Conservation (phyloP, 257 asterid species). For the Buddleja alternifolia region DNA sequence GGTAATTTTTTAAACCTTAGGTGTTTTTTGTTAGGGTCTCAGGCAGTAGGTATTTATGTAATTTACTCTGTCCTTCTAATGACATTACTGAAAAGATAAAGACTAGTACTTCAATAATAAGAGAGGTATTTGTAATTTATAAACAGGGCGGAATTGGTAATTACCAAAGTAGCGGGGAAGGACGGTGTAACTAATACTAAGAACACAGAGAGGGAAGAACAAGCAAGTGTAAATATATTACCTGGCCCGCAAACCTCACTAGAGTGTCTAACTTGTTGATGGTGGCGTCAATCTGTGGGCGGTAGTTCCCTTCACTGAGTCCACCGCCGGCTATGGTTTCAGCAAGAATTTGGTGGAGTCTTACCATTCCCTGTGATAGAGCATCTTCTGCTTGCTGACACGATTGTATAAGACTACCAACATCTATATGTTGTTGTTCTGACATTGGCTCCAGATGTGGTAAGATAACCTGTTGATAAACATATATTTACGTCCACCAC, state of each 20-base stretch:
- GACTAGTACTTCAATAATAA: too few species aligned
- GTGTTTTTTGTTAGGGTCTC: too few species aligned
- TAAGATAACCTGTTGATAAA: slow-evolving; percentile 56
- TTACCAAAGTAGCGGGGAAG: too few species aligned
- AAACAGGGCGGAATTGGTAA: too few species aligned
- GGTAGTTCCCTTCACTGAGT: slow-evolving; percentile 62
- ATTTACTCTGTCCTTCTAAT: too few species aligned
- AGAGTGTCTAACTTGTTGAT: slow-evolving; percentile 70
- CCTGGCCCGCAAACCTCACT: slow-evolving; percentile 82
- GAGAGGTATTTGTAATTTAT: too few species aligned
- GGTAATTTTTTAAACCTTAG: too few species aligned
- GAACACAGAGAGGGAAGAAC: not conserved
- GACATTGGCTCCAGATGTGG: slow-evolving; percentile 70
- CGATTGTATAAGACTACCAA: slow-evolving; percentile 58
- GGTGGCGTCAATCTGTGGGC: slow-evolving; percentile 64
- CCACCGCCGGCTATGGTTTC: slow-evolving; percentile 59
- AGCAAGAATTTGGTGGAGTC: slow-evolving; percentile 60
- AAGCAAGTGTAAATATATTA: slow-evolving; percentile 28
- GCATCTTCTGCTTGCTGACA: slow-evolving; percentile 98
- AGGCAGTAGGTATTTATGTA: too few species aligned
- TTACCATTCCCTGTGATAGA: slow-evolving; percentile 82
- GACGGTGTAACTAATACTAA: too few species aligned
- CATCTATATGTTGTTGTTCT: slow-evolving; percentile 54
- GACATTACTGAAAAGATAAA: too few species aligned
- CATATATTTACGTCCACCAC: slow-evolving; percentile 9